These are phyloP conservation scores for Alternaria consortialis DNA, from an alignment of 2,329 filamentous ascomycete genomes.

Conservation along the genomic window DNA sequence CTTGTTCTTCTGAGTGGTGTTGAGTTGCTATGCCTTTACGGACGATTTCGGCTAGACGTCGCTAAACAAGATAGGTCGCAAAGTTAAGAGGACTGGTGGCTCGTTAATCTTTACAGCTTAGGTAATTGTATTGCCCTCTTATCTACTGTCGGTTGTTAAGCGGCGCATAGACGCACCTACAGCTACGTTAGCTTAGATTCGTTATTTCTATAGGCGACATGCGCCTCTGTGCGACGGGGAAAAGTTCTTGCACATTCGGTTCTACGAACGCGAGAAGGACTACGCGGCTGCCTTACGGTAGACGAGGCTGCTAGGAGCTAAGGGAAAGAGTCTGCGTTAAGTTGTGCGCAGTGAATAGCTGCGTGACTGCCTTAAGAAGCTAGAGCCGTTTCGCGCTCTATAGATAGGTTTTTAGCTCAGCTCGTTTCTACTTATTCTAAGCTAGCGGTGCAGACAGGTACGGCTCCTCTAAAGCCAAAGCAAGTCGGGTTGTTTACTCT, in stretches of 20 bases:
- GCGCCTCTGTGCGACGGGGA: conserved; percentile 11
- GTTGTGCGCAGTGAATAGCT: conserved; percentile 21
- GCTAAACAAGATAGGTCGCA: conserved; percentile 4
- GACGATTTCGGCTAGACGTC: conserved; percentile 17
- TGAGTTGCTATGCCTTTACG: conserved; percentile 17
- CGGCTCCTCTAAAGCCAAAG: not conserved
- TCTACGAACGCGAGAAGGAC: conserved; percentile 16
- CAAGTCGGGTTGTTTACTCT: not conserved
- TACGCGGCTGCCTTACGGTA: conserved; percentile 2
- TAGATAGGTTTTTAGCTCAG: conserved; percentile 15
- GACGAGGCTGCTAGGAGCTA: conserved; percentile 14
- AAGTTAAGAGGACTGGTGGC: conserved; percentile 14
- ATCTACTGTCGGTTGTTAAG: conserved; percentile 3
- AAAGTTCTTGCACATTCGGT: conserved; percentile 22
- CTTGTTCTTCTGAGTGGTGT: conserved; percentile 10
- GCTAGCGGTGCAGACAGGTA: conserved; percentile 21
- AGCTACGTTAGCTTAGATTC: conserved; percentile 8
- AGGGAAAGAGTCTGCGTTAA: conserved; percentile 16
- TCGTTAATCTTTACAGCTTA: conserved; percentile 18
- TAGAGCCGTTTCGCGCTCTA: conserved; percentile 20
- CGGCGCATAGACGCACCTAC: not conserved
- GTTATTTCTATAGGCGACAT: conserved; percentile 14
- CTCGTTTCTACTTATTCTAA: conserved; percentile 20
- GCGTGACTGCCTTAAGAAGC: conserved; percentile 11
- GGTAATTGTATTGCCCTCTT: conserved; percentile 8